Conservation (phyloP, 805 yeast species). For the Candida namnaoensis region DNA sequence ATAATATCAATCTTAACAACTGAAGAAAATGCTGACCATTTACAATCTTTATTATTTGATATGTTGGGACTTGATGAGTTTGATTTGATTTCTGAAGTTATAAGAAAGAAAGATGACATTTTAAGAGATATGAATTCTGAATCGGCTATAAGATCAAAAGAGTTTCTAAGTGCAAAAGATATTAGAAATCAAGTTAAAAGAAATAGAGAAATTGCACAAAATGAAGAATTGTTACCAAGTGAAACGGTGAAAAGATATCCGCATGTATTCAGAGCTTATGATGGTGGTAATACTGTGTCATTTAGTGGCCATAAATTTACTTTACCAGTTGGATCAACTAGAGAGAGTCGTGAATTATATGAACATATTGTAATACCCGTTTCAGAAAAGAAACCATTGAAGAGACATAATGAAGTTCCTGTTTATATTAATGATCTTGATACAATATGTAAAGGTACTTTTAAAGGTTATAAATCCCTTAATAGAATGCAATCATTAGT, state of each 20-base stretch:
- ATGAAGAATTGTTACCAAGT: slow-evolving; percentile 38
- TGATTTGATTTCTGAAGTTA: slow-evolving; percentile 61
- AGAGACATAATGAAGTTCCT: slow-evolving; percentile 33
- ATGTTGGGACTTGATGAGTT: slow-evolving; percentile 80
- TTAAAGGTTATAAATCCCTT: slow-evolving; percentile 64
- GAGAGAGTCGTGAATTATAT: slow-evolving; percentile 48
- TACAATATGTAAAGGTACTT: slow-evolving; percentile 73
- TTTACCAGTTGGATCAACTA: slow-evolving; percentile 74
- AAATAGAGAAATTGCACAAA: slow-evolving; percentile 41
- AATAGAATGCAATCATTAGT: slow-evolving; percentile 89
- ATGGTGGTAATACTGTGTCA: slow-evolving; percentile 60
- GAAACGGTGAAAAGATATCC: slow-evolving; percentile 54
- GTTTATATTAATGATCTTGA: slow-evolving; percentile 61
- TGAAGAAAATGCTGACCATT: slow-evolving; percentile 40
- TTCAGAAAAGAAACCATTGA: slow-evolving; percentile 38
- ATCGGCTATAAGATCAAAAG: slow-evolving; percentile 12
- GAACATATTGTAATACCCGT: slow-evolving; percentile 86
- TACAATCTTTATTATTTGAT: slow-evolving; percentile 71
- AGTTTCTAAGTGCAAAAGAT: slow-evolving; percentile 43
- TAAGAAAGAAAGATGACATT: slow-evolving; percentile 33
- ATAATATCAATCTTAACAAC: slow-evolving; percentile 19
- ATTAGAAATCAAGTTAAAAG: slow-evolving; percentile 42
- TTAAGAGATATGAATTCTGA: slow-evolving; percentile 13
- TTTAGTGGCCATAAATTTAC: slow-evolving; percentile 74
- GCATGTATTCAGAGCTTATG: slow-evolving; percentile 73